These are phyloP conservation scores for Calonectria pseudoreteaudii DNA, from an alignment of 2,329 filamentous ascomycete species.

Conservation along the genomic window DNA sequence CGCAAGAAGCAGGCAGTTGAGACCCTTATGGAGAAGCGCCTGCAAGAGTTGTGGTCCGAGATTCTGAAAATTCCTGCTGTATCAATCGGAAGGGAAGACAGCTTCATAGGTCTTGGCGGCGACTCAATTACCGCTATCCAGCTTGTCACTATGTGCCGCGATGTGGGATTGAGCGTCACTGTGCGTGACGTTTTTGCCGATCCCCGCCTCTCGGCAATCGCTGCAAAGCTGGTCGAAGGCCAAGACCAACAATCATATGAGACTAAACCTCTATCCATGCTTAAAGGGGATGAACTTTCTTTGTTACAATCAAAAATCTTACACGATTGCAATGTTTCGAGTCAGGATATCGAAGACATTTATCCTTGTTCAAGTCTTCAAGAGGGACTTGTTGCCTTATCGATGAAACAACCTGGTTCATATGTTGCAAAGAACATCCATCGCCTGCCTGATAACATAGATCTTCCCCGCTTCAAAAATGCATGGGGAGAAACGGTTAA, in stretches of 20 bases:
- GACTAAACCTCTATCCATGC: not conserved
- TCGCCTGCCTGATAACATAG: not conserved
- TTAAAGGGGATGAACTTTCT: not conserved
- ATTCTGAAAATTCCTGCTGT: not conserved
- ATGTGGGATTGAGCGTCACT: slow-evolving; percentile 52
- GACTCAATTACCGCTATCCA: slow-evolving; percentile 61
- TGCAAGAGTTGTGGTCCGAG: not conserved
- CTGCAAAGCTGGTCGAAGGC: slow-evolving; percentile 31
- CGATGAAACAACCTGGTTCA: slow-evolving; percentile 1
- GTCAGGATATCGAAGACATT: slow-evolving; percentile 40
- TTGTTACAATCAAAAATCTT: not conserved
- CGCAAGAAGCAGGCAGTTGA: not conserved
- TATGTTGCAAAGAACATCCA: slow-evolving; percentile 2
- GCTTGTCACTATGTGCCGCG: slow-evolving; percentile 57
- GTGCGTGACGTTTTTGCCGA: slow-evolving; percentile 57
- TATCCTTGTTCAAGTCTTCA: slow-evolving; percentile 8
- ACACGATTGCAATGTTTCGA: not conserved
- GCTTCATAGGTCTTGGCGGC: slow-evolving; percentile 48
- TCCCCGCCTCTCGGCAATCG: not conserved
- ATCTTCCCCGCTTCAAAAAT: not conserved
- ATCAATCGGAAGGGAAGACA: not conserved
- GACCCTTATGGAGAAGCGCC: not conserved
- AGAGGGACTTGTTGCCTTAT: slow-evolving; percentile 5
- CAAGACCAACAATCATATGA: not conserved
- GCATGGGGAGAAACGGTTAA: slow-evolving; percentile 2